phyloP scores from a whole-genome alignment of 192 early-diverging fungal genomes.

The Dimargaris cristalligena region DNA sequence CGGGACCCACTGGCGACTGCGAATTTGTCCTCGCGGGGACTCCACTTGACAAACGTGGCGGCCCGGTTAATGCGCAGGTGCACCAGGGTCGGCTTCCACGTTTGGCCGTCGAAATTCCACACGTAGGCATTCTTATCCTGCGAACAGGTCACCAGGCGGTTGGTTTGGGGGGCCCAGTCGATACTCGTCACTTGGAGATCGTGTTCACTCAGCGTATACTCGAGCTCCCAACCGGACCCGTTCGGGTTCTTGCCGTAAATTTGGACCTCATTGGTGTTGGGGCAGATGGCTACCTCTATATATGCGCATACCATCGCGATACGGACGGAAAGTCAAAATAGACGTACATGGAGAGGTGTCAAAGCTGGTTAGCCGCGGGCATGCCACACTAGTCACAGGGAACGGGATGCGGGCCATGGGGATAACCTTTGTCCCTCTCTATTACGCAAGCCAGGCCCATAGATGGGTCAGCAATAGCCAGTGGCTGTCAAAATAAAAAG shows the following conservation, averaged over 20 bases:
- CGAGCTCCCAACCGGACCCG: slow-evolving; percentile 38
- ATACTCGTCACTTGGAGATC: slow-evolving; percentile 88
- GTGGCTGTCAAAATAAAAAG: too few species aligned
- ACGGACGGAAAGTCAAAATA: too few species aligned
- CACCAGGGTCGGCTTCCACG: slow-evolving; percentile 85
- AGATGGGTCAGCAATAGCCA: too few species aligned
- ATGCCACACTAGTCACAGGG: too few species aligned
- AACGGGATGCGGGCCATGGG: too few species aligned
- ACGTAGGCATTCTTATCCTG: slow-evolving; percentile 99
- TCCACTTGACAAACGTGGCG: slow-evolving; percentile 87
- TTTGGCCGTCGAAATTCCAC: slow-evolving; percentile 57
- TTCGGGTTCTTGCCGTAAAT: slow-evolving; percentile 53
- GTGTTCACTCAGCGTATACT: slow-evolving; percentile 70
- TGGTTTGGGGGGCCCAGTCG: slow-evolving; percentile 90
- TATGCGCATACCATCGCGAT: too few species aligned
- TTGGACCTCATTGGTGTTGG: slow-evolving; percentile 77
- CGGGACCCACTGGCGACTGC: slow-evolving; percentile 88
- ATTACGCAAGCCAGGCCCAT: too few species aligned
- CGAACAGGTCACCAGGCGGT: slow-evolving; percentile 90
- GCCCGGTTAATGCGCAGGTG: slow-evolving; percentile 91
- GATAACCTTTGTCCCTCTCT: too few species aligned
- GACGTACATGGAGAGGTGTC: too few species aligned
- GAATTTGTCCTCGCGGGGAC: slow-evolving; percentile 93
- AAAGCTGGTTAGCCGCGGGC: too few species aligned
- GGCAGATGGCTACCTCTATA: slow-evolving; percentile 84